phyloP scores from a whole-genome alignment of 108 stramenopile species.

The Cyclotella kingstonii region DNA sequence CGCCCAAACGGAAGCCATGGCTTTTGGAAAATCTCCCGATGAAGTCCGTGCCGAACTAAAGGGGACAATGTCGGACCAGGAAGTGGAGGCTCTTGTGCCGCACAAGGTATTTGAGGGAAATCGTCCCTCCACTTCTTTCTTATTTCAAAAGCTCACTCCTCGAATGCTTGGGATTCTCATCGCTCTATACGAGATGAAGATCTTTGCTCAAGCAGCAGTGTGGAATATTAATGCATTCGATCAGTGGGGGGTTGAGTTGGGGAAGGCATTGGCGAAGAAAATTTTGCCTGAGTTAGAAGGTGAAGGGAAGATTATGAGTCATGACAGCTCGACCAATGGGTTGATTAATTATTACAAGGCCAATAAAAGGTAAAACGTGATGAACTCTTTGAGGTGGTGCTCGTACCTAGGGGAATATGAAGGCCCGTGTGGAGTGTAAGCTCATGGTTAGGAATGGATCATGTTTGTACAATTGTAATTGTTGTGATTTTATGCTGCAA shows the following conservation, averaged over 20 bases:
- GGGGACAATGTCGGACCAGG: slow-evolving; percentile 37
- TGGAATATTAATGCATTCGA: slow-evolving; percentile 79
- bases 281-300: slow-evolving; percentile 73
- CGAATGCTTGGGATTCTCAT: slow-evolving; percentile 71
- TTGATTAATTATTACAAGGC: slow-evolving; percentile 87
- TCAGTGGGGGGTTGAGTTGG: slow-evolving; percentile 96
- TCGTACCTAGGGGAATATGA: no score
- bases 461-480: no score
- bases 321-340: slow-evolving; percentile 84
- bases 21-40: slow-evolving; percentile 49
- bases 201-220: slow-evolving; percentile 73
- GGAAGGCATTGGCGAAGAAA: slow-evolving; percentile 92
- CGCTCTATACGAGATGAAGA: slow-evolving; percentile 82
- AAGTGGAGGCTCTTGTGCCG: slow-evolving; percentile 51
- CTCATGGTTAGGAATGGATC: no score
- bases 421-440: no score
- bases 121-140: slow-evolving; percentile 70
- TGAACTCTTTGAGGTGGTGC: no score
- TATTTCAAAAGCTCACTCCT: slow-evolving; percentile 74
- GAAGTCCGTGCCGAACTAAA: slow-evolving; percentile 61
- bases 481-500: no score
- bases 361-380: slow-evolving; percentile 53
- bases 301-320: slow-evolving; percentile 49
- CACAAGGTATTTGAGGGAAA: slow-evolving; percentile 83
- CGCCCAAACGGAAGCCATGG: slow-evolving; percentile 85